Conservation (phyloP, 129 eudicot species). For the Erigeron canadensis region DNA sequence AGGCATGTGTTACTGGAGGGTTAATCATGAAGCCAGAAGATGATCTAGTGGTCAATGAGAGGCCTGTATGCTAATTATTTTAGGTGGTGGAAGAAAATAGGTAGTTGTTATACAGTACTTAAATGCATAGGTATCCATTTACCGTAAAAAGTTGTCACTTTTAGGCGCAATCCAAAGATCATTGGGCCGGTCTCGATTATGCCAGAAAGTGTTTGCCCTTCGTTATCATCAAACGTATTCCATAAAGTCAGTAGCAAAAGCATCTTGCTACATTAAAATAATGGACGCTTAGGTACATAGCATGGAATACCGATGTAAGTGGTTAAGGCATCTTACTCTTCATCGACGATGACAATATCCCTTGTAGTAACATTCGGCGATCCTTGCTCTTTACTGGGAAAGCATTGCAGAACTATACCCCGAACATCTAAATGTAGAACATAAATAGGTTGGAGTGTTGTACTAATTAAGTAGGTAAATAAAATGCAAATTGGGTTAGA, state of each 20-base stretch:
- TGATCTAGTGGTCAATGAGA: background rate
- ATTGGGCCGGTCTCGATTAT: background rate
- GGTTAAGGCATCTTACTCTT: background rate
- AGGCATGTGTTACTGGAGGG: background rate
- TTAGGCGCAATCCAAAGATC: background rate
- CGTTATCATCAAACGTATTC: conserved; percentile 8
- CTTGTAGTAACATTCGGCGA: background rate
- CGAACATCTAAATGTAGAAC: background rate
- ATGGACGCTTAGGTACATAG: too few relatives aligned
- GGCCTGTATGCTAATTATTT: background rate
- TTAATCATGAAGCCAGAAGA: background rate
- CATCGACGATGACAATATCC: background rate
- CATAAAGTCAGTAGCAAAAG: background rate
- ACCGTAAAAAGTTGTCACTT: background rate
- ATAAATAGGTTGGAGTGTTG: background rate
- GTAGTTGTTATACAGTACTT: background rate
- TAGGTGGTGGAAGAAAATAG: background rate
- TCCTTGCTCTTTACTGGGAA: background rate
- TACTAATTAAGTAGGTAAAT: background rate
- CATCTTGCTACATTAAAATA: background rate
- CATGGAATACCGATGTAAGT: too few relatives aligned
- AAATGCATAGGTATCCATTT: background rate
- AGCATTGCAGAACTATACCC: background rate
- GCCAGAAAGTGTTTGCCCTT: background rate
- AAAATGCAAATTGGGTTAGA: background rate